These are phyloP conservation scores for Apiospora sp. DNA, from an alignment of 2,329 filamentous ascomycete species.

Conservation along the genomic window DNA sequence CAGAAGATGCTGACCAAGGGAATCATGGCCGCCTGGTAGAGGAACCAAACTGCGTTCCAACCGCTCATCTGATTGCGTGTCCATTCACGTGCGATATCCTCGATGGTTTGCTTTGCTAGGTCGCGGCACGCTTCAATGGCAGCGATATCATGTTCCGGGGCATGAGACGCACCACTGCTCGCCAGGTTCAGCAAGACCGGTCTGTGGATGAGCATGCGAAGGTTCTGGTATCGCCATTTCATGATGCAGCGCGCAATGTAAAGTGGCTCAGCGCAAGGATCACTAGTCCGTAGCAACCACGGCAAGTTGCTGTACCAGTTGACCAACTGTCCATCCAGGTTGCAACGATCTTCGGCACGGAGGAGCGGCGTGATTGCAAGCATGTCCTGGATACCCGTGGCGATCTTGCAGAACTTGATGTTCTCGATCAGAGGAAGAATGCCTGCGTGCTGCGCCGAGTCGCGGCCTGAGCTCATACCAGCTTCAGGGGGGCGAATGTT, in stretches of 20 bases:
- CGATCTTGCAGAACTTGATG: conserved; percentile 81
- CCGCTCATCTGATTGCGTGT: conserved; percentile 78
- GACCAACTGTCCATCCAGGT: conserved; percentile 72
- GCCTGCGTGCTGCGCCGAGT: conserved; percentile 66
- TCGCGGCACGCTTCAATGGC: conserved; percentile 74
- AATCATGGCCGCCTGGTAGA: conserved; percentile 83
- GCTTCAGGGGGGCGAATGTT: conserved; percentile 70
- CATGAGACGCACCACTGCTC: conserved; percentile 59
- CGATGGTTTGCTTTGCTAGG: conserved; percentile 74
- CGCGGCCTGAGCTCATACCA: conserved; percentile 54
- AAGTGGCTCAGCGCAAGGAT: conserved; percentile 75
- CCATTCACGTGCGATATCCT: conserved; percentile 75
- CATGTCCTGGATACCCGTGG: conserved; percentile 78
- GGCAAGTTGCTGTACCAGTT: conserved; percentile 78
- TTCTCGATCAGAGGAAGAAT: conserved; percentile 78
- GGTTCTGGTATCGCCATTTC: conserved; percentile 84
- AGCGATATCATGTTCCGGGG: conserved; percentile 68
- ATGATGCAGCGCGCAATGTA: conserved; percentile 76
- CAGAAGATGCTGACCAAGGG: conserved; percentile 79
- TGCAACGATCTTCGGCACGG: conserved; percentile 69
- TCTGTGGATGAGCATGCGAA: conserved; percentile 78
- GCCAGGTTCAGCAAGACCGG: conserved; percentile 74
- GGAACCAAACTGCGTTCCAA: conserved; percentile 84
- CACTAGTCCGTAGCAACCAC: conserved; percentile 67
- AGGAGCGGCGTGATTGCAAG: conserved; percentile 75